Percentiles rank a stretch among this genome's conserved stretches.
phyloP scores from a whole-genome alignment of 345 rosid species.

The Eucalyptus globulus region DNA sequence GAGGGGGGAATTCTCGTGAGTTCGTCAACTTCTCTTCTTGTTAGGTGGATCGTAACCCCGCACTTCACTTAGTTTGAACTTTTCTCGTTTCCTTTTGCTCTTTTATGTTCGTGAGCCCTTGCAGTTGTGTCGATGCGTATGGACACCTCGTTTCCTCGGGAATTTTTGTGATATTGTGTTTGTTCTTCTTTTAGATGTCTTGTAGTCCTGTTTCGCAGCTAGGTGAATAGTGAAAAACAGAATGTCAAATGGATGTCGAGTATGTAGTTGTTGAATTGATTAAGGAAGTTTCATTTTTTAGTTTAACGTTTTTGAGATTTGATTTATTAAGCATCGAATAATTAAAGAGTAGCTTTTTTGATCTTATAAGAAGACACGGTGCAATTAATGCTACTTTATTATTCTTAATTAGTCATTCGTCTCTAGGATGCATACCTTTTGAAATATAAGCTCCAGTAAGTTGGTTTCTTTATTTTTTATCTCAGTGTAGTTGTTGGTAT shows the following conservation, averaged over 20 bases:
- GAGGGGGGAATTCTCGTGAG: background rate
- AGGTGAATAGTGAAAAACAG: background rate
- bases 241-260: background rate
- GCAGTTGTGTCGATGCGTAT: background rate
- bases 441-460: background rate
- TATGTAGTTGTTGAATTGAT: background rate
- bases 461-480: background rate
- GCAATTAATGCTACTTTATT: background rate
- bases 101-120: background rate
- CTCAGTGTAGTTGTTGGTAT: background rate
- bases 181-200: background rate
- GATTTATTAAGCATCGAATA: background rate
- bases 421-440: background rate
- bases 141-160: background rate
- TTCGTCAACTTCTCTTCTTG: background rate
- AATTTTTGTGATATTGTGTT: background rate
- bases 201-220: background rate
- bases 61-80: background rate
- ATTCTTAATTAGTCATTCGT: background rate
- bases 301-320: background rate
- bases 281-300: background rate
- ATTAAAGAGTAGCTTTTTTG: background rate
- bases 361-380: background rate
- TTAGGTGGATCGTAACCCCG: background rate
- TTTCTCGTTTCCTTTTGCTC: background rate